phyloP scores from a whole-genome alignment of 305 asterid species.

The Rubia peregrina region DNA sequence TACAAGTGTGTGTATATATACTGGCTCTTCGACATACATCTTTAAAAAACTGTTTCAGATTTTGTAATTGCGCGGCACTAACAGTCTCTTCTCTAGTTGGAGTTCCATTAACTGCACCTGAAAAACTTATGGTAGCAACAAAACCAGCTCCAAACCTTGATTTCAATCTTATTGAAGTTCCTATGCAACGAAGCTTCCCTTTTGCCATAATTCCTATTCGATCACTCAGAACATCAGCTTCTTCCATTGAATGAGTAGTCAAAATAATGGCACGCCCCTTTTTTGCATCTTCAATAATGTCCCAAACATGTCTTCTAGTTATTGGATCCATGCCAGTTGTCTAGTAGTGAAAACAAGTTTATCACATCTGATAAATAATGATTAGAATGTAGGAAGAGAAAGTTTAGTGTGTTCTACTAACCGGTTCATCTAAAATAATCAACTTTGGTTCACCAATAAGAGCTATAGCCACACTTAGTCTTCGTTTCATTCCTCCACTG shows the following conservation, averaged over 20 bases:
- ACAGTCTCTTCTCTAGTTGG: constrained; percentile 32
- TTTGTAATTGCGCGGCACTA: constrained; percentile 35
- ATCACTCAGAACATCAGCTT: constrained; percentile 89
- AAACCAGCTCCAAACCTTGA: constrained; percentile 82
- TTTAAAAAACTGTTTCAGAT: constrained; percentile 66
- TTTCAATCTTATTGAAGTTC: constrained; percentile 82
- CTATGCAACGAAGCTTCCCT: constrained; percentile 93
- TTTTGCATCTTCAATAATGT: constrained; percentile 82
- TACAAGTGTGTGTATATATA: neutral
- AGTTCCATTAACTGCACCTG: constrained; percentile 35
- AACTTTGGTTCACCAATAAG: constrained; percentile 88
- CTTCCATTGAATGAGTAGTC: constrained; percentile 98
- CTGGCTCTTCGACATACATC: constrained; percentile 35
- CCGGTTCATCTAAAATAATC: constrained; percentile 90
- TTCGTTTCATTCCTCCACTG: constrained; percentile 97
- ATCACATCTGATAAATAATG: neutral
- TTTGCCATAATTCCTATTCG: constrained; percentile 94
- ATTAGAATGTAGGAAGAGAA: neutral
- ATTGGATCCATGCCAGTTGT: constrained; percentile 98
- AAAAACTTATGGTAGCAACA: constrained; percentile 69
- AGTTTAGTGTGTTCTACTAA: constrained; percentile 21
- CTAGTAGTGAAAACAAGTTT: constrained; percentile 26
- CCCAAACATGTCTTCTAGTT: constrained; percentile 91
- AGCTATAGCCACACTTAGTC: constrained; percentile 90
- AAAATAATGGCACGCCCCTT: constrained; percentile 77